These are phyloP conservation scores for Aristolochia fimbriata DNA, from an alignment of 164 flowering plant genomes.

Conservation along the genomic window DNA sequence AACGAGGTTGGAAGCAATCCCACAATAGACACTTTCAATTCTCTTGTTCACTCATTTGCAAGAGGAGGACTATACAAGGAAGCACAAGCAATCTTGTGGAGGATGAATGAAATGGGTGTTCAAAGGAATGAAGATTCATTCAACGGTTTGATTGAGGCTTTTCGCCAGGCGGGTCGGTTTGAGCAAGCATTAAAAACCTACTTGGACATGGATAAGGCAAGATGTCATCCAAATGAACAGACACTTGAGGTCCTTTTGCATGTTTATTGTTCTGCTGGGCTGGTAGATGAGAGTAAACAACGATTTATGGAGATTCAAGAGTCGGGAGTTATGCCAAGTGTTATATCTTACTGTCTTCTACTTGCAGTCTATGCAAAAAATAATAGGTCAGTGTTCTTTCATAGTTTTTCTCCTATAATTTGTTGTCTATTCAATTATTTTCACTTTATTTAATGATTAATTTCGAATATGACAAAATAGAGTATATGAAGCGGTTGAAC, in stretches of 20 bases:
- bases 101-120: slow-evolving; percentile 62
- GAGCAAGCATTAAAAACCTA: slow-evolving; percentile 78
- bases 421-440: background rate
- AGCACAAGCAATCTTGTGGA: slow-evolving; percentile 43
- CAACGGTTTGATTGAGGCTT: slow-evolving; percentile 79
- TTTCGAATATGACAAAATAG: background rate
- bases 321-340: slow-evolving; percentile 65
- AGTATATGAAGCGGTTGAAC: background rate
- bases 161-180: slow-evolving; percentile 75
- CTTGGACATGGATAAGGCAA: slow-evolving; percentile 75
- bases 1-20: slow-evolving; percentile 74
- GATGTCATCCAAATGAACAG: slow-evolving; percentile 74
- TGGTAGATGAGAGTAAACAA: slow-evolving; percentile 79
- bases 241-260: slow-evolving; percentile 87
- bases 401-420: background rate
- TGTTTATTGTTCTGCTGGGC: slow-evolving; percentile 83
- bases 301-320: slow-evolving; percentile 73
- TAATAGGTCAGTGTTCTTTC: slow-evolving; percentile 48
- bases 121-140: slow-evolving; percentile 45
- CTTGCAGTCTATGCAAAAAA: slow-evolving; percentile 73
- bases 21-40: slow-evolving; percentile 63
- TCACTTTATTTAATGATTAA: background rate
- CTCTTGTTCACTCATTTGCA: slow-evolving; percentile 59
- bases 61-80: slow-evolving; percentile 82
- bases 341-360: slow-evolving; percentile 87